A percentile compares a stretch with the other conserved stretches of the same genome.
Evolutionary conservation across 768 basidiomycete species (phyloP).

Genomic region (Tubosaeta sp.): DNA sequence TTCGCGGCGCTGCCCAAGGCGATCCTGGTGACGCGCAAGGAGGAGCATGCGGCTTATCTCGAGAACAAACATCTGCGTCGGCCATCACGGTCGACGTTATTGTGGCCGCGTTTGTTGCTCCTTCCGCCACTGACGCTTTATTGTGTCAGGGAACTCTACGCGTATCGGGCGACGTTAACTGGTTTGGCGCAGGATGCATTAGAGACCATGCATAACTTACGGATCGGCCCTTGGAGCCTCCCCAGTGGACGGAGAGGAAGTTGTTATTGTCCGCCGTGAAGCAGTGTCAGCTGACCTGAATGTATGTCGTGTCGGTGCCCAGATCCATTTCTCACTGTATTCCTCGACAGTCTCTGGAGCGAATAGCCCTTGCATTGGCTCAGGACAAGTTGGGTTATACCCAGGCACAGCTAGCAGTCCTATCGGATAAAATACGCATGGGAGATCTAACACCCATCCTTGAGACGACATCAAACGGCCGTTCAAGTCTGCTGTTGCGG

Average conservation of each 20-base stretch:
- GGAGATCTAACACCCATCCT: constrained; percentile 89
- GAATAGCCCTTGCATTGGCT: constrained; percentile 87
- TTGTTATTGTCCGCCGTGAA: constrained; percentile 72
- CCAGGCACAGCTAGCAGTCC: constrained; percentile 54
- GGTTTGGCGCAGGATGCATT: constrained; percentile 55
- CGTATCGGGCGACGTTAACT: constrained; percentile 53
- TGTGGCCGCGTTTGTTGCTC: constrained; percentile 82
- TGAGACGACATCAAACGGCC: constrained; percentile 86
- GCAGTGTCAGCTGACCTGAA: constrained; percentile 84
- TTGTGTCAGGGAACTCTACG: constrained; percentile 46
- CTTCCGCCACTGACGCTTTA: constrained; percentile 66
- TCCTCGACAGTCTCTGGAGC: constrained; percentile 71
- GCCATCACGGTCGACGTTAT: constrained; percentile 61
- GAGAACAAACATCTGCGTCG: constrained; percentile 45
- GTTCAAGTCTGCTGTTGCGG: constrained; percentile 71
- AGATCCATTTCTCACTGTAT: neutral
- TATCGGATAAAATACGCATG: constrained; percentile 61
- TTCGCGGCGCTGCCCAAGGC: constrained; percentile 16
- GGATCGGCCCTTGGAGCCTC: constrained; percentile 83
- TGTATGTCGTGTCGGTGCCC: constrained; percentile 37
- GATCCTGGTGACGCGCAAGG: constrained; percentile 25
- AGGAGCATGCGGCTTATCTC: constrained; percentile 29
- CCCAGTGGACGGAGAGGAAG: constrained; percentile 74
- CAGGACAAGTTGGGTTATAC: constrained; percentile 71
- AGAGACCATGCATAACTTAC: constrained; percentile 63